Percentiles rank a stretch among this genome's conserved stretches.
Conservation (phyloP, 352 stramenopile species). For the Globisporangium viniferum region DNA sequence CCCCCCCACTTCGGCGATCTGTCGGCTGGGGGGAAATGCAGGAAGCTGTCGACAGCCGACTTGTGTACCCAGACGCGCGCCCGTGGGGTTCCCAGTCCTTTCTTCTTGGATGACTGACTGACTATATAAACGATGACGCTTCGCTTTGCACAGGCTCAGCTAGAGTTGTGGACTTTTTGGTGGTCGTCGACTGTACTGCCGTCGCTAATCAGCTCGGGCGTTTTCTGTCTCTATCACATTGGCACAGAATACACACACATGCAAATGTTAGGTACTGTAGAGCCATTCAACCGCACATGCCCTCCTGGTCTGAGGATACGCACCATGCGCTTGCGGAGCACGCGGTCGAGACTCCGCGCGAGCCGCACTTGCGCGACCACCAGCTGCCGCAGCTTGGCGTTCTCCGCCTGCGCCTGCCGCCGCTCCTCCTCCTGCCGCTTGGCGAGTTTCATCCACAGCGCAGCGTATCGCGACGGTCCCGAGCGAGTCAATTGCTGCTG, state of each 20-base stretch:
- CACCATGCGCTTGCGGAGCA: slow-evolving; percentile 20
- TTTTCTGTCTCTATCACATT: neutral
- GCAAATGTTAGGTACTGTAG: too few species aligned
- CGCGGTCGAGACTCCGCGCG: slow-evolving; percentile 15
- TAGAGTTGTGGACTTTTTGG: neutral
- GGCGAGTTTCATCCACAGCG: slow-evolving; percentile 18
- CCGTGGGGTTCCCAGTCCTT: too few species aligned
- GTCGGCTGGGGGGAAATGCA: too few species aligned
- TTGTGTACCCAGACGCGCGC: too few species aligned
- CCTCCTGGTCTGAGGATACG: neutral
- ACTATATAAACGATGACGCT: too few species aligned
- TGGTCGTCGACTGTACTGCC: neutral
- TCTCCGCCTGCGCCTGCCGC: slow-evolving; percentile 7
- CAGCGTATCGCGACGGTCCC: slow-evolving; percentile 11
- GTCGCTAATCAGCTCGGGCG: neutral
- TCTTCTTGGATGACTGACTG: too few species aligned
- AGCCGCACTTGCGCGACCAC: slow-evolving; percentile 13
- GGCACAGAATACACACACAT: neutral
- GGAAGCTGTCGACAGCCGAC: too few species aligned
- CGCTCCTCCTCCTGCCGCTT: slow-evolving; percentile 19
- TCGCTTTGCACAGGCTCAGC: too few species aligned
- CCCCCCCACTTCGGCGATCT: too few species aligned
- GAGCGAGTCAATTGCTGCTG: slow-evolving; percentile 4
- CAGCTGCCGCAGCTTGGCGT: slow-evolving; percentile 15
- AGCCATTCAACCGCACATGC: too few species aligned